Evolutionary conservation across 805 yeast species (phyloP).

Genomic region (Komagataella phaffii): DNA sequence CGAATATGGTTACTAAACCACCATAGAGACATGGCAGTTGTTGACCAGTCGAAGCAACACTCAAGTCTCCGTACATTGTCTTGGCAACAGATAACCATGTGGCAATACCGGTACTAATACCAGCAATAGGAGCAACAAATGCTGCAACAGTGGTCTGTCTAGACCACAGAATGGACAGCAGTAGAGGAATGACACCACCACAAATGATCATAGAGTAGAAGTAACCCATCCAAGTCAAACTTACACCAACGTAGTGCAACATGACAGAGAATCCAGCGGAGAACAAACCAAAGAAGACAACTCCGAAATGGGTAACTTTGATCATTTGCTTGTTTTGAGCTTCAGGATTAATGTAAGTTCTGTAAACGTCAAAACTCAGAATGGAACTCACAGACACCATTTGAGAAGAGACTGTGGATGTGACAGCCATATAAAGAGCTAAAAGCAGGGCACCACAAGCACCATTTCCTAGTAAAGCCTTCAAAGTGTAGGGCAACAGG

Average conservation of each 20-base stretch:
- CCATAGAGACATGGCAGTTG: constrained; percentile 23
- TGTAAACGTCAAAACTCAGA: constrained; percentile 31
- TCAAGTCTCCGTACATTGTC: constrained; percentile 15
- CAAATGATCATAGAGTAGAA: constrained; percentile 22
- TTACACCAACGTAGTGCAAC: constrained; percentile 19
- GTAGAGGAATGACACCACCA: constrained; percentile 23
- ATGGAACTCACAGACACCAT: constrained; percentile 25
- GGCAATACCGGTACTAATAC: constrained; percentile 16
- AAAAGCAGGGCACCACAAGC: constrained; percentile 20
- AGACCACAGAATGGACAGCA: constrained; percentile 20
- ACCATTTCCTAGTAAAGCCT: constrained; percentile 18
- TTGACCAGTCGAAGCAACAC: constrained; percentile 14
- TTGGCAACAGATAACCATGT: constrained; percentile 21
- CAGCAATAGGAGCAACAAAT: constrained; percentile 18
- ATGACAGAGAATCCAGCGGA: constrained; percentile 25
- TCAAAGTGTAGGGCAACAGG: constrained; percentile 17
- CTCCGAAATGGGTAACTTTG: constrained; percentile 26
- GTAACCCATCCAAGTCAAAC: constrained; percentile 23
- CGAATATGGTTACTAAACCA: constrained; percentile 17
- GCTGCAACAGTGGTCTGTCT: constrained; percentile 16
- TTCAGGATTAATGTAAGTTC: constrained; percentile 23
- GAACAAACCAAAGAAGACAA: constrained; percentile 23
- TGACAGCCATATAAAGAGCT: constrained; percentile 23
- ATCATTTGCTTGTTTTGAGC: constrained; percentile 30
- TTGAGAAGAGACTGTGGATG: constrained; percentile 27